phyloP scores from a whole-genome alignment of 495 filamentous ascomycete species.

The Pseudevernia furfuracea region DNA sequence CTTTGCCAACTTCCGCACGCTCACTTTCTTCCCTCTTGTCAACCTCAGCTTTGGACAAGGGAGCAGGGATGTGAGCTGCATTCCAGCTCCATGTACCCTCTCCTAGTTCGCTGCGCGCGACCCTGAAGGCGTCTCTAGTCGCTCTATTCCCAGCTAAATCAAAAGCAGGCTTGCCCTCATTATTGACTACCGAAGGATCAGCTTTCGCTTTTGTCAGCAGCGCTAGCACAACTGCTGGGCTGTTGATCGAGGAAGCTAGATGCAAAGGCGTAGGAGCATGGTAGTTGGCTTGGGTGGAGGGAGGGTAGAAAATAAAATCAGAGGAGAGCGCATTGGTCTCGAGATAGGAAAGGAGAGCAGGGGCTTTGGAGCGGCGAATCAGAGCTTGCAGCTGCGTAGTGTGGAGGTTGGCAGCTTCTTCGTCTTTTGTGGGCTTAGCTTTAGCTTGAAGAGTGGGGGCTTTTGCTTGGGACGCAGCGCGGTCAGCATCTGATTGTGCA shows the following conservation, averaged over 20 bases:
- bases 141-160: conserved; percentile 79
- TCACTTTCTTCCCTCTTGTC: conserved; percentile 57
- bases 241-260: conserved; percentile 71
- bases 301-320: conserved; percentile 66
- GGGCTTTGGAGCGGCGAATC: conserved; percentile 82
- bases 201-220: conserved; percentile 68
- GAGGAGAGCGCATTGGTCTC: conserved; percentile 58
- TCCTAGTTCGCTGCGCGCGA: conserved; percentile 74
- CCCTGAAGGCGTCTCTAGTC: conserved; percentile 85
- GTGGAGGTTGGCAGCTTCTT: conserved; percentile 70
- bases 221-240: conserved; percentile 61
- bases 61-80: conserved; percentile 57
- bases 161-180: conserved; percentile 66
- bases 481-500: conserved; percentile 23
- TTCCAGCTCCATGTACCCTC: conserved; percentile 67
- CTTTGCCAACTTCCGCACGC: conserved; percentile 46
- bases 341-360: conserved; percentile 79
- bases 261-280: conserved; percentile 84
- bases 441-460: conserved; percentile 39
- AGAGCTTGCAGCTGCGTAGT: conserved; percentile 81
- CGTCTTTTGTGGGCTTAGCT: conserved; percentile 60
- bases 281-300: conserved; percentile 58
- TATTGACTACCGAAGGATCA: conserved; percentile 62
- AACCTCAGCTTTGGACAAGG: conserved; percentile 59
- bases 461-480: conserved; percentile 34